These are phyloP conservation scores for Picochlorum sp. DNA, from an alignment of 139 green algal species.

Conservation along the genomic window DNA sequence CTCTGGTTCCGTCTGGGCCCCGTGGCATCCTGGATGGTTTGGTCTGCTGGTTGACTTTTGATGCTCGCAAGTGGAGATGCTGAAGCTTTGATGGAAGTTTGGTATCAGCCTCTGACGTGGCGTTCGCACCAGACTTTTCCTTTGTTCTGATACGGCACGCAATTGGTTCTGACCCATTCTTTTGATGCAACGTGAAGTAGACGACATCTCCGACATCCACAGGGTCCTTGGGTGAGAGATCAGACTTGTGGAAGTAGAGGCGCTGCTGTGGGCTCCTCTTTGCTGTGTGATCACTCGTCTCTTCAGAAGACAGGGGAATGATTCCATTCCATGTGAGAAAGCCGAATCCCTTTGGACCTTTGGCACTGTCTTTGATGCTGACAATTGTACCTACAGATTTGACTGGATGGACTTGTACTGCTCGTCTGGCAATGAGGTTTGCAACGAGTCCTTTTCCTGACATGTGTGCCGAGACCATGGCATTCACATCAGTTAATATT, in stretches of 20 bases:
- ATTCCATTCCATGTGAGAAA: constrained; percentile 19
- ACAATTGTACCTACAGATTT: constrained; percentile 14
- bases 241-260: constrained; percentile 31
- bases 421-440: constrained; percentile 17
- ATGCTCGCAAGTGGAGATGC: background rate
- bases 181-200: constrained; percentile 26
- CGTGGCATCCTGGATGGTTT: background rate
- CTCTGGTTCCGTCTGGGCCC: background rate
- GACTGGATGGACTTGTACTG: constrained; percentile 26
- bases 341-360: constrained; percentile 21
- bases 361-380: background rate
- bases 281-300: background rate
- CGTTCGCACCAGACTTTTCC: background rate
- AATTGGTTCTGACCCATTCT: constrained; percentile 7
- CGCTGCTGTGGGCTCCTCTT: constrained; percentile 3
- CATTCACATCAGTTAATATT: constrained; percentile 25
- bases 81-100: too few species aligned
- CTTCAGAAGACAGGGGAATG: background rate
- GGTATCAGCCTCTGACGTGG: too few species aligned
- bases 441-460: constrained; percentile 9
- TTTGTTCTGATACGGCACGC: background rate
- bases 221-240: constrained; percentile 12
- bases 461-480: constrained; percentile 15
- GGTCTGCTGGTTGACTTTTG: background rate
- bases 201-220: constrained; percentile 33